Evolutionary conservation across 2,329 filamentous ascomycete genomes (phyloP).

Genomic region (Nakataea oryzae): DNA sequence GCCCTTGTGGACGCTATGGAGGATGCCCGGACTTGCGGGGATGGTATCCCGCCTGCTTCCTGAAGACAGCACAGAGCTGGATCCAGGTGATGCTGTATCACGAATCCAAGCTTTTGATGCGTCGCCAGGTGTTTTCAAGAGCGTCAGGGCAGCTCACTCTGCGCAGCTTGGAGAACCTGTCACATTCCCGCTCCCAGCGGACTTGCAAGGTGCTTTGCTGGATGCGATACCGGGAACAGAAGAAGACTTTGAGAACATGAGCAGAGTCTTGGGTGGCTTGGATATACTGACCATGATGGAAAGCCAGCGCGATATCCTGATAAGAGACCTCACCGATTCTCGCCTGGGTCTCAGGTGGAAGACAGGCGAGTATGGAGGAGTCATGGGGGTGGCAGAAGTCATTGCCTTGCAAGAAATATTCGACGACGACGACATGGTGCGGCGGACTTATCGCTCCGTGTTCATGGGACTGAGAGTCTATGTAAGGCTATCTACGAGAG

Average conservation of each 20-base stretch:
- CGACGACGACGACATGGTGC: background rate
- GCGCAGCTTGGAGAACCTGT: background rate
- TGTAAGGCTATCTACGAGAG: conserved; percentile 5
- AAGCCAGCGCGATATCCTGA: background rate
- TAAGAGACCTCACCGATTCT: background rate
- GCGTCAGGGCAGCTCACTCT: background rate
- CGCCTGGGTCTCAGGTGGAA: background rate
- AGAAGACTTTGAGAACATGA: background rate
- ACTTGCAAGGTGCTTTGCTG: background rate
- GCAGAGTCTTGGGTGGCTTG: background rate
- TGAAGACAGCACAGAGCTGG: background rate
- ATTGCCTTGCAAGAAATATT: background rate
- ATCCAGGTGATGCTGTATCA: background rate
- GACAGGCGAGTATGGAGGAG: background rate
- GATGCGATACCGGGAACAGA: background rate
- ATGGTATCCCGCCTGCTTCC: background rate
- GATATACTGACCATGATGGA: background rate
- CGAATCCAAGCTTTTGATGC: background rate
- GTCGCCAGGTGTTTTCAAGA: background rate
- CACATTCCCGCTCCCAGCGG: background rate
- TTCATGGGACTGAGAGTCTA: conserved; percentile 10
- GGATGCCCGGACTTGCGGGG: background rate
- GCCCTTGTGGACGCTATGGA: background rate
- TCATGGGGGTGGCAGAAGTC: background rate
- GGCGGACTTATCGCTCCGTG: conserved; percentile 5